These are phyloP conservation scores for Amauroascus niger DNA, from an alignment of 2,329 filamentous ascomycete genomes.

Conservation along the genomic window DNA sequence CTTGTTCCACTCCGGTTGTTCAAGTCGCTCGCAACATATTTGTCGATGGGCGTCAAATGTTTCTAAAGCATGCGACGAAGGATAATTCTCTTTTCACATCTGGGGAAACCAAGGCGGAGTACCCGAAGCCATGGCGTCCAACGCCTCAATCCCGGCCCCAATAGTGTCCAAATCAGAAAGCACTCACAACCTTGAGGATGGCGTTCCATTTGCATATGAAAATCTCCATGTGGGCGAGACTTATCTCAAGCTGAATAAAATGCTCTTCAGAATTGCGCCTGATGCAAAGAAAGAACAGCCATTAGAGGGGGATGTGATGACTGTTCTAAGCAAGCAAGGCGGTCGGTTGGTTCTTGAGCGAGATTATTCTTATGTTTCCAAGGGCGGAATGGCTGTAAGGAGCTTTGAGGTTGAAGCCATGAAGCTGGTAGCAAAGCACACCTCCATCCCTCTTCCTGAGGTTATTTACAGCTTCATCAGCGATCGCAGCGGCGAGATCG, in stretches of 20 bases:
- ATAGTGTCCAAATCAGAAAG: slow-evolving; percentile 8
- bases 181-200: slow-evolving; percentile 3
- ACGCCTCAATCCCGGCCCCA: slow-evolving; percentile 8
- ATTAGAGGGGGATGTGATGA: slow-evolving; percentile 10
- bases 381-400: slow-evolving; percentile 5
- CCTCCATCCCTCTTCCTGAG: slow-evolving; percentile 19
- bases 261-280: slow-evolving; percentile 1
- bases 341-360: slow-evolving; percentile 10
- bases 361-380: slow-evolving; percentile 10
- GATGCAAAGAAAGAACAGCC: neutral
- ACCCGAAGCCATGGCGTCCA: slow-evolving; percentile 10
- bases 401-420: slow-evolving; percentile 9
- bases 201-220: slow-evolving; percentile 7
- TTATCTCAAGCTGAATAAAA: slow-evolving; percentile 6
- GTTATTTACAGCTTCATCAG: slow-evolving; percentile 12
- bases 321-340: slow-evolving; percentile 11
- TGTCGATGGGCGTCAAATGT: slow-evolving; percentile 8
- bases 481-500: slow-evolving; percentile 10
- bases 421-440: slow-evolving; percentile 15
- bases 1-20: neutral
- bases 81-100: slow-evolving; percentile 12
- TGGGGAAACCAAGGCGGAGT: slow-evolving; percentile 6
- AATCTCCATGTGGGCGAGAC: slow-evolving; percentile 11
- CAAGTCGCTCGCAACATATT: neutral
- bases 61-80: slow-evolving; percentile 6